Conservation (phyloP, 1,284 basidiomycete genomes). For the Trametes hirsuta region DNA sequence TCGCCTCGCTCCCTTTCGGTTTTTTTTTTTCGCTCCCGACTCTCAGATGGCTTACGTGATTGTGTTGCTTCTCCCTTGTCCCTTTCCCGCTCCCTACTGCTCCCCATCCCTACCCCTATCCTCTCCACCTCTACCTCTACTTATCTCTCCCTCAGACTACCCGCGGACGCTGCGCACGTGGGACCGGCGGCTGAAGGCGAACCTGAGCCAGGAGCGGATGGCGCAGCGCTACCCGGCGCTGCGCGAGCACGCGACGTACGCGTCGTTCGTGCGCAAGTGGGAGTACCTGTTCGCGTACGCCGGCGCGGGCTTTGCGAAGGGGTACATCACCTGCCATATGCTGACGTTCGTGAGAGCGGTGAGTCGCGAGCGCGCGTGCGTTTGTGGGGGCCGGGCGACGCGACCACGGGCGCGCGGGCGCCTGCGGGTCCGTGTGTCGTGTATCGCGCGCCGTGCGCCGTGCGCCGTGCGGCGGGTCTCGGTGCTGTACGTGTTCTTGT, state of each 20-base stretch:
- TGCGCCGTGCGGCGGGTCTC: no score
- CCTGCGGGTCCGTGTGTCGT: no score
- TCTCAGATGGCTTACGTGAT: no score
- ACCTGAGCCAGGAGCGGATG: conserved; percentile 60
- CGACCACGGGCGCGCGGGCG: no score
- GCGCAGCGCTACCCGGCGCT: conserved; percentile 60
- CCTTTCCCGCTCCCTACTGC: background rate
- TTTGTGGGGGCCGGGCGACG: background rate
- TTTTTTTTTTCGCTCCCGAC: no score
- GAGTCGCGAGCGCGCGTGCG: conserved; percentile 8
- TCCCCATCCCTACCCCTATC: conserved; percentile 1
- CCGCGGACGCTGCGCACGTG: conserved; percentile 90
- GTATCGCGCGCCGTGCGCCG: no score
- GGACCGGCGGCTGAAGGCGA: conserved; percentile 72
- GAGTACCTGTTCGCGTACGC: conserved; percentile 80
- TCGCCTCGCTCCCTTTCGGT: no score
- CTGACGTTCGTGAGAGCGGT: conserved; percentile 44
- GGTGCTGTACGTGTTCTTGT: background rate
- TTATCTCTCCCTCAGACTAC: conserved; percentile 58
- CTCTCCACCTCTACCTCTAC: background rate
- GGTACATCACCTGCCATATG: conserved; percentile 81
- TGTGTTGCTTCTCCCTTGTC: no score
- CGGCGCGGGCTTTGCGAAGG: conserved; percentile 72
- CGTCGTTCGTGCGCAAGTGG: conserved; percentile 75
- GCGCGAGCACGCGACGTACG: conserved; percentile 54